Evolutionary conservation across 164 flowering plant species (phyloP).

Genomic region (Santalum album): DNA sequence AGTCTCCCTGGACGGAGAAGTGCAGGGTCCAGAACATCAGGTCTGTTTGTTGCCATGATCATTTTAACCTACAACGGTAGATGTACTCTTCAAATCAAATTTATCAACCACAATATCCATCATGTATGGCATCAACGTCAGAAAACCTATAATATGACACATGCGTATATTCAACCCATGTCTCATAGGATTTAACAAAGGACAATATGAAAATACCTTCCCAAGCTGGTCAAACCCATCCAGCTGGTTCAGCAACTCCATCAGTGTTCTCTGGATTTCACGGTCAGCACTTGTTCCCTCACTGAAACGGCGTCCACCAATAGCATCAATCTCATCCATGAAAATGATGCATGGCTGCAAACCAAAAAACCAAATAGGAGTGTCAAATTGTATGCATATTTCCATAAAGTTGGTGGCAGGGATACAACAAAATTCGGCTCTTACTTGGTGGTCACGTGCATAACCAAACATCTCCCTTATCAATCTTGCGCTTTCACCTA

Average conservation of each 20-base stretch:
- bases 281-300: conserved; percentile 96
- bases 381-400: no score
- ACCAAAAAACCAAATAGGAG: no score
- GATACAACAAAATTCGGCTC: neutral
- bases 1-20: conserved; percentile 5
- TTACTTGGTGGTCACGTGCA: conserved; percentile 96
- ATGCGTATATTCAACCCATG: no score
- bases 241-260: conserved; percentile 94
- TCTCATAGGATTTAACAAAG: no score
- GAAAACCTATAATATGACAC: no score
- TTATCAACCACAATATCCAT: no score
- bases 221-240: conserved; percentile 96
- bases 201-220: conserved; percentile 77
- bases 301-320: conserved; percentile 93
- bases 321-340: conserved; percentile 98
- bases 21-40: conserved; percentile 6
- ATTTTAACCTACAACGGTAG: conserved; percentile 5
- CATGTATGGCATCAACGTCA: no score
- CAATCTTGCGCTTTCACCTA: conserved; percentile 91
- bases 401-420: no score
- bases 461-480: conserved; percentile 92
- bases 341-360: conserved; percentile 97
- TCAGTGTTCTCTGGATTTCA: conserved; percentile 87
- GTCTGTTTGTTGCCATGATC: conserved; percentile 4
- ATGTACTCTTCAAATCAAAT: no score